These are phyloP conservation scores for Eucalyptus tenuipes DNA, from an alignment of 345 rosid species.

Conservation along the genomic window DNA sequence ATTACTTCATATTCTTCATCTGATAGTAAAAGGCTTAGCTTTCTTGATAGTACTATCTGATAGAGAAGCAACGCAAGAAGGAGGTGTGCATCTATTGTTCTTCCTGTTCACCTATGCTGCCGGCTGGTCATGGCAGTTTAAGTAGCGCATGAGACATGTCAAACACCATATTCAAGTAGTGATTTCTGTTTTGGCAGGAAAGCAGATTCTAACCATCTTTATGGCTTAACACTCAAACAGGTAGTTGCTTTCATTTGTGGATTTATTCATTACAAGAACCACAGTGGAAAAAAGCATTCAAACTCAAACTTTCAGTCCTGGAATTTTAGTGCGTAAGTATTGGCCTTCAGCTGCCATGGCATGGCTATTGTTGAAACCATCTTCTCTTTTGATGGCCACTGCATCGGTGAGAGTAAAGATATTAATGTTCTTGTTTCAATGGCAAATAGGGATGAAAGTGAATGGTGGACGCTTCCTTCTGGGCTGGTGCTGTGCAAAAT, in stretches of 20 bases:
- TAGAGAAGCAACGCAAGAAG: not conserved
- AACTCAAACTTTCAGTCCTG: constrained; percentile 69
- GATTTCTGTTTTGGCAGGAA: not conserved
- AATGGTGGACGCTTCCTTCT: constrained; percentile 92
- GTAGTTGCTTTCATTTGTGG: constrained; percentile 62
- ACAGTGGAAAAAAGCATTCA: constrained; percentile 41
- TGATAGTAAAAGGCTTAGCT: not conserved
- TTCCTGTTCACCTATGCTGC: not conserved
- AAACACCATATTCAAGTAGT: not conserved
- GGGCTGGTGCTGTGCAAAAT: constrained; percentile 67
- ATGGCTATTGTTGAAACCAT: not conserved
- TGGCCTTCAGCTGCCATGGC: not conserved
- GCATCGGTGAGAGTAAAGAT: not conserved
- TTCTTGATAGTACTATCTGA: not conserved
- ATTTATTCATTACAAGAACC: constrained; percentile 55
- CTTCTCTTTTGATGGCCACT: not conserved
- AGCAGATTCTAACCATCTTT: not conserved
- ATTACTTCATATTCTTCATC: not conserved
- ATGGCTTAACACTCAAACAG: constrained; percentile 14
- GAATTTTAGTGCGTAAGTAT: constrained; percentile 84
- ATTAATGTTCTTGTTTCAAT: not conserved
- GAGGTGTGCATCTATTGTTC: not conserved
- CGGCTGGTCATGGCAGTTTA: not conserved
- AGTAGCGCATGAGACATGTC: not conserved
- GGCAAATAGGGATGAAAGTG: constrained; percentile 78